Evolutionary conservation across 2,329 filamentous ascomycete species (phyloP), one percentile per base, ranked within the genome.

Genomic region (Trichoderma sp.): DNA sequence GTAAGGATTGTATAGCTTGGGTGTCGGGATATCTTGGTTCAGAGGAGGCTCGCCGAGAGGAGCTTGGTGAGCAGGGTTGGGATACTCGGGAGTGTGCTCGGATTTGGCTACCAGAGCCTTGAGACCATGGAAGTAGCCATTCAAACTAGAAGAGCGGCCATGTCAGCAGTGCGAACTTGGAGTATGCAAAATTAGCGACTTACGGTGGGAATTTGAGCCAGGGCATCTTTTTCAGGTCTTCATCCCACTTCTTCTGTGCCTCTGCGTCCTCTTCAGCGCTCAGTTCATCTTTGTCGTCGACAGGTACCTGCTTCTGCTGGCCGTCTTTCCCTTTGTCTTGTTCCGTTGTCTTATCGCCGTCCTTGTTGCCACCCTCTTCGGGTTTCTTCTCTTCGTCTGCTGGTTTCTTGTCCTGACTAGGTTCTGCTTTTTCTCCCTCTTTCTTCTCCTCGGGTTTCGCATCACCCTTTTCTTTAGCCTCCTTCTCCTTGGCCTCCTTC

Each of bases 101-200:
- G 85, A 81, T 62, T 88, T 84, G 30, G 87, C 83, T 2, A 94
- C 90, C 71, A 97, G 80, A 0, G 89, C 88, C 75, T 91, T 88
- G 70, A 97, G 85, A 6, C 94, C 94, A 53, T 92, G 90, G 80
- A 93, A 94, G 79, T 95, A 97, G 58, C 92, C 88, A 75, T 91
- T 90, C 69, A 97, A 89, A 76, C 95, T 97, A 74, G 7, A 36
- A 39, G 0, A 53, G 0, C 13, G 13, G 28, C 34, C 7, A 13
- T 30, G 68, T 64, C 30, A 71, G 53, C 23, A 17, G 59, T 15
- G 20, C 9, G 20, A 36, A 15, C 28, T 12, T 47, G 23, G 1
- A 15, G 2, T n/a, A 30, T 9, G 9, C 9, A 4, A 28, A 28
- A 58, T 20, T 15, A 34, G 53, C 28, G 20, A 78, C 81, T 34